Evolutionary conservation across 2,329 filamentous ascomycete species (phyloP).

Genomic region (Fusarium sp.): DNA sequence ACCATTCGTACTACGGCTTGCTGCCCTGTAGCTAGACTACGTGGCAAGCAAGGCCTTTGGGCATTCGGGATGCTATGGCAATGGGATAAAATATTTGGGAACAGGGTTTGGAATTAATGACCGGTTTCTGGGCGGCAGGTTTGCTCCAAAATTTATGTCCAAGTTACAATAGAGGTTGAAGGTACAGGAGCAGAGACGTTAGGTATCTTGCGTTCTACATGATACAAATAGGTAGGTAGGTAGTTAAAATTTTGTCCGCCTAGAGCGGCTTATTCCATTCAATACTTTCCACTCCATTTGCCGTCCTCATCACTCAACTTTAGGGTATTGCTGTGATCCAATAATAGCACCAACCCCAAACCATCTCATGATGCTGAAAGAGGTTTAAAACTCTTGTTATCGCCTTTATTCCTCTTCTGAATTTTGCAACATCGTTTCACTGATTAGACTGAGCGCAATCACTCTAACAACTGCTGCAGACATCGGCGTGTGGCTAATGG

Average conservation of each 20-base stretch:
- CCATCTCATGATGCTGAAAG: not conserved
- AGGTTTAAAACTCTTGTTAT: not conserved
- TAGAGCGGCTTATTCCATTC: conserved; percentile 2
- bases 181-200: not conserved
- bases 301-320: not conserved
- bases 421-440: not conserved
- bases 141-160: conserved; percentile 28
- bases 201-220: not conserved
- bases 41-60: conserved; percentile 3
- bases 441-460: not conserved
- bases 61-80: conserved; percentile 3
- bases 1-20: conserved; percentile 29
- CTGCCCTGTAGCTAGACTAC: conserved; percentile 32
- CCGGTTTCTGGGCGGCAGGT: conserved; percentile 20
- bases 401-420: not conserved
- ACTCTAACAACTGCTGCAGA: not conserved
- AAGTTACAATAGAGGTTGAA: conserved; percentile 1
- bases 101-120: not conserved
- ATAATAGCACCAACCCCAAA: not conserved
- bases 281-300: not conserved
- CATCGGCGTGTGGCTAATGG: conserved; percentile 4
- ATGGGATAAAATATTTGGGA: conserved; percentile 17
- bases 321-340: not conserved
- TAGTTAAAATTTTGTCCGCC: not conserved
- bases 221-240: no score